phyloP scores from a whole-genome alignment of 768 basidiomycete genomes.

The Serendipita sp. region DNA sequence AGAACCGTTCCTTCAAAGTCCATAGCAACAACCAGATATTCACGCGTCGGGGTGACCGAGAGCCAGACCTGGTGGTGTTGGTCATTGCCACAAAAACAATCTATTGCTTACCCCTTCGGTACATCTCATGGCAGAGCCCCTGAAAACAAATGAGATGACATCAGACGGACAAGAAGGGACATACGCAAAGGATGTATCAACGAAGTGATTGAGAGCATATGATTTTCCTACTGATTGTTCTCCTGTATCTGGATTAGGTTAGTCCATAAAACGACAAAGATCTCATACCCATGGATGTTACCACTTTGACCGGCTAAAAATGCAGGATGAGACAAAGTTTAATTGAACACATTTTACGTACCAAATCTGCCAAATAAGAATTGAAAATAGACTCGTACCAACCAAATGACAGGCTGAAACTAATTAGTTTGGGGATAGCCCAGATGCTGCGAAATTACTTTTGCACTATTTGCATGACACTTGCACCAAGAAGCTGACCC shows the following conservation, averaged over 20 bases:
- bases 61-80: constrained; percentile 43
- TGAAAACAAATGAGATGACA: neutral
- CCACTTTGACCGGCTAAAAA: constrained; percentile 40
- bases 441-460: neutral
- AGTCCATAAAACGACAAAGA: neutral
- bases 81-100: neutral
- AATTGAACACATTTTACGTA: constrained; percentile 10
- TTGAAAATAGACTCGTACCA: constrained; percentile 52
- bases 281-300: constrained; percentile 41
- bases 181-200: constrained; percentile 46
- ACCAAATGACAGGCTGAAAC: constrained; percentile 30
- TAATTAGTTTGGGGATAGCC: neutral
- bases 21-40: constrained; percentile 37
- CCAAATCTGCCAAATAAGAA: constrained; percentile 44
- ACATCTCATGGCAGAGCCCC: constrained; percentile 12
- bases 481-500: constrained; percentile 38
- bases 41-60: constrained; percentile 44
- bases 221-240: constrained; percentile 32
- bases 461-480: constrained; percentile 31
- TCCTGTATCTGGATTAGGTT: neutral
- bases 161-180: constrained; percentile 44
- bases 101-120: constrained; percentile 11
- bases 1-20: constrained; percentile 35
- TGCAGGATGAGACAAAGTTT: neutral
- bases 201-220: constrained; percentile 41